phyloP scores from a whole-genome alignment of 305 asterid species.

The Ajuga reptans region DNA sequence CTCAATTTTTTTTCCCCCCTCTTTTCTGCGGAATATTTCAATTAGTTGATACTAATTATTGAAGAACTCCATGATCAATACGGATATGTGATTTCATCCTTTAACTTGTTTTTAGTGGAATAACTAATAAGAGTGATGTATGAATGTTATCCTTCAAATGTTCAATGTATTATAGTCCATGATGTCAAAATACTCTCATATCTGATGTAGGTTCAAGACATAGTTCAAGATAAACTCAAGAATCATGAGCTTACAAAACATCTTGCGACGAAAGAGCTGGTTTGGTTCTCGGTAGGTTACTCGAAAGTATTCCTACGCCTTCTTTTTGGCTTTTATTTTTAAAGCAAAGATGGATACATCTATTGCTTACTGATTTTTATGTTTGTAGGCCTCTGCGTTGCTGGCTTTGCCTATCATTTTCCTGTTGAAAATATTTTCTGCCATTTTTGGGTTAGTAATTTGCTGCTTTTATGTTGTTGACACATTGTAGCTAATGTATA shows the following conservation, averaged over 20 bases:
- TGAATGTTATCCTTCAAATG: neutral
- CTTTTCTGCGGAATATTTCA: no score
- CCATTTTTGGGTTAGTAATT: conserved; percentile 58
- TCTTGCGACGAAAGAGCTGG: conserved; percentile 72
- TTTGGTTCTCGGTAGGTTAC: conserved; percentile 71
- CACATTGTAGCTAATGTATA: neutral
- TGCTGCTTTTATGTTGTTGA: conserved; percentile 12
- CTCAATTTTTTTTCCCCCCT: neutral
- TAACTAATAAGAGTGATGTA: neutral
- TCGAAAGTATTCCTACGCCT: neutral
- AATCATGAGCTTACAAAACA: conserved; percentile 62
- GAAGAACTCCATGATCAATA: neutral
- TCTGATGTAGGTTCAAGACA: conserved; percentile 56
- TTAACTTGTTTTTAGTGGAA: neutral
- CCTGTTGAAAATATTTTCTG: conserved; percentile 47
- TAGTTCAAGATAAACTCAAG: conserved; percentile 58
- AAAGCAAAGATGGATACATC: neutral
- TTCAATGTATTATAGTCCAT: conserved; percentile 5
- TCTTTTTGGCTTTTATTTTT: neutral
- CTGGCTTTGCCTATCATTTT: conserved; percentile 71
- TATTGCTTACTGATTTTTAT: conserved; percentile 16
- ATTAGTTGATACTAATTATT: neutral
- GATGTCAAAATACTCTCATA: conserved; percentile 4
- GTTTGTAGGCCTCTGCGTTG: conserved; percentile 72
- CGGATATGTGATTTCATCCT: neutral